Base-by-base conservation (phyloP, 2,329 filamentous ascomycete species). In the Lecanicillium sp. region DNA sequence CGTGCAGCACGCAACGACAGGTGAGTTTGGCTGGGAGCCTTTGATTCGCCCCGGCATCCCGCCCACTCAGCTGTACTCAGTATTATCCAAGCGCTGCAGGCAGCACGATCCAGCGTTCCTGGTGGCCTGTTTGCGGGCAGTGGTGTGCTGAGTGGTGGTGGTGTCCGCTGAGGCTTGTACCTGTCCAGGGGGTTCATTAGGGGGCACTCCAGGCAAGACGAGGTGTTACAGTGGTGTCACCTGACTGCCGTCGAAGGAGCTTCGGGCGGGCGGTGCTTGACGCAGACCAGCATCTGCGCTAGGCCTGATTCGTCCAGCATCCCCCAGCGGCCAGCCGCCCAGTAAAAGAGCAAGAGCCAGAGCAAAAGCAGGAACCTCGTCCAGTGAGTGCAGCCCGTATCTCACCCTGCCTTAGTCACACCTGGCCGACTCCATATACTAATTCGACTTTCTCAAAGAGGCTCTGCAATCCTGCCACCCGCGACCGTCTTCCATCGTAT, bases 371-470 rank as follows among this genome's bases (percentile, higher is more conserved):
- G 44, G 44, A 47, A 47, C 44, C 37, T 47, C 44, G n/a, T n/a
- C n/a, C n/a, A n/a, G n/a, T n/a, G 35, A 47, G 32, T 33, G 44
- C 44, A 49, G 29, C 48, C n/a, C 20, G 17, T 40, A 35, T 49
- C 48, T 49, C 41, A 49, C 48, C 27, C 48, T 49, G 41, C 48
- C 48, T 49, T 49, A 49, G 48, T 49, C 48, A 49, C 48, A 49
- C 48, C 46, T 44, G 41, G 48, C 48, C 19, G 19, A 32, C 32
- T 24, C 48, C 40, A 45, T 39, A 40, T 15, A 33, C 36, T 27
- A 49, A 39, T 49, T 44, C 35, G 48, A 49, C 41, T 29, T 38
- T 6, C 24, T 24, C 37, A 42, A 15, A 38, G 23, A 37, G 48
- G 41, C 35, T 30, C 41, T 38, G 41, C 41, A 19, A 29, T 29